Percentiles rank a stretch among this genome's conserved stretches.
Conservation (phyloP, 2,329 filamentous ascomycete genomes). For the Phialophora tarda region DNA sequence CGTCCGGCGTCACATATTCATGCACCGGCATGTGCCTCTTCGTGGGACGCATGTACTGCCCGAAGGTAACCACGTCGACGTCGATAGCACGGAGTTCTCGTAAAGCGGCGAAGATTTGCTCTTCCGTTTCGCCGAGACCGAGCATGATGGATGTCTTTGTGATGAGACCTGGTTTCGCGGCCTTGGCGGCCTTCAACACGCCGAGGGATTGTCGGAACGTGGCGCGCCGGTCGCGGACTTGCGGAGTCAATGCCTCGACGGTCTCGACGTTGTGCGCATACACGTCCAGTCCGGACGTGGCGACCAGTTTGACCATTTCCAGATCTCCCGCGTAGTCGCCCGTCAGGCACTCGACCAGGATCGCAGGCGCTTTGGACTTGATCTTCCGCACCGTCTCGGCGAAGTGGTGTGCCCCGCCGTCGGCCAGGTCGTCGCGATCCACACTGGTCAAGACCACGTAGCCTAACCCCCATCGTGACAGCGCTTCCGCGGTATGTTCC, state of each 20-base stretch:
- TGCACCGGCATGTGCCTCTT: constrained; percentile 98
- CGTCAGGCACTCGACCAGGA: constrained; percentile 58
- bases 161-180: constrained; percentile 75
- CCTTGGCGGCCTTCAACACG: constrained; percentile 82
- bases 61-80: constrained; percentile 96
- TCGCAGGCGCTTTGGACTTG: constrained; percentile 70
- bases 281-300: constrained; percentile 86
- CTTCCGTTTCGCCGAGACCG: constrained; percentile 88
- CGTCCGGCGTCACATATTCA: constrained; percentile 88
- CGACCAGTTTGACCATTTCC: constrained; percentile 85
- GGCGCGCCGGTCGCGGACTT: constrained; percentile 85
- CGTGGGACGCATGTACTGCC: constrained; percentile 99
- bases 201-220: constrained; percentile 84
- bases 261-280: constrained; percentile 98
- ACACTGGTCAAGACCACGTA: constrained; percentile 95
- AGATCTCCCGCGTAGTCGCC: constrained; percentile 86
- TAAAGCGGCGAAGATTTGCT: constrained; percentile 79
- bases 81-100: constrained; percentile 76
- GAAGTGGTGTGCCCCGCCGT: constrained; percentile 88
- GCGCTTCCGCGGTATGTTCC: constrained; percentile 92
- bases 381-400: constrained; percentile 94
- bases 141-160: constrained; percentile 99
- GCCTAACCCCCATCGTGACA: constrained; percentile 89
- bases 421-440: constrained; percentile 87
- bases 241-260: constrained; percentile 85